phyloP scores from a whole-genome alignment of 768 basidiomycete genomes.

The Thelephora ganbajun region DNA sequence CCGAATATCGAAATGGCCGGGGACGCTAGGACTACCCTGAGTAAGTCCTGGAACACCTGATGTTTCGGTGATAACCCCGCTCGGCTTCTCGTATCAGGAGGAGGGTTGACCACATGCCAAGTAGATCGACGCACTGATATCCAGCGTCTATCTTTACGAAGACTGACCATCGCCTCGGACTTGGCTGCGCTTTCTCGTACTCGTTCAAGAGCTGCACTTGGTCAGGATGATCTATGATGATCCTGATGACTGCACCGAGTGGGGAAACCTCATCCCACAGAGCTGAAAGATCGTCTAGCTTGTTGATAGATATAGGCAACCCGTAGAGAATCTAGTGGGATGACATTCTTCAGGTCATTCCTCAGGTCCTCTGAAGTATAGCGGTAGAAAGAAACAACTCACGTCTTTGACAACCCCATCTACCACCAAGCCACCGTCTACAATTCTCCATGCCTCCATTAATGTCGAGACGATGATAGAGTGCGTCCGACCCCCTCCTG shows the following conservation, averaged over 20 bases:
- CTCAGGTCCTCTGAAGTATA: too few relatives aligned
- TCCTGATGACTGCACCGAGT: conserved; percentile 44
- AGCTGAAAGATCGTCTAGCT: conserved; percentile 52
- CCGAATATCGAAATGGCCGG: conserved; percentile 53
- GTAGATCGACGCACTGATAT: conserved; percentile 39
- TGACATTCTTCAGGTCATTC: conserved; percentile 2
- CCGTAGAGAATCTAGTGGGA: conserved; percentile 64
- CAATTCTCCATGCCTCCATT: conserved; percentile 69
- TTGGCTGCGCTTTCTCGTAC: conserved; percentile 31
- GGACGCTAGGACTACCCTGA: conserved; percentile 39
- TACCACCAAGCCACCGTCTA: conserved; percentile 48
- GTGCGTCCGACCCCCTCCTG: conserved; percentile 34
- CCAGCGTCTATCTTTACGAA: conserved; percentile 77
- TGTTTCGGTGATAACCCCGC: conserved; percentile 51
- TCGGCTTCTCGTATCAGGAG: conserved; percentile 28
- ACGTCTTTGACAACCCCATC: conserved; percentile 74
- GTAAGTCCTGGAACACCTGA: conserved; percentile 37
- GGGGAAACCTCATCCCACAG: conserved; percentile 41
- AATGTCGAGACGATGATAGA: conserved; percentile 73
- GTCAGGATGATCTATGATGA: conserved; percentile 65
- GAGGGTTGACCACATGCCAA: neutral
- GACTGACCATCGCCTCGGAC: conserved; percentile 46
- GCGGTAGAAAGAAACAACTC: conserved; percentile 14
- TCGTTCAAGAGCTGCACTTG: conserved; percentile 54
- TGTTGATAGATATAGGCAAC: conserved; percentile 56